Conservation (phyloP, 2,329 filamentous ascomycete genomes). For the Tolypocladium ovalisporum region DNA sequence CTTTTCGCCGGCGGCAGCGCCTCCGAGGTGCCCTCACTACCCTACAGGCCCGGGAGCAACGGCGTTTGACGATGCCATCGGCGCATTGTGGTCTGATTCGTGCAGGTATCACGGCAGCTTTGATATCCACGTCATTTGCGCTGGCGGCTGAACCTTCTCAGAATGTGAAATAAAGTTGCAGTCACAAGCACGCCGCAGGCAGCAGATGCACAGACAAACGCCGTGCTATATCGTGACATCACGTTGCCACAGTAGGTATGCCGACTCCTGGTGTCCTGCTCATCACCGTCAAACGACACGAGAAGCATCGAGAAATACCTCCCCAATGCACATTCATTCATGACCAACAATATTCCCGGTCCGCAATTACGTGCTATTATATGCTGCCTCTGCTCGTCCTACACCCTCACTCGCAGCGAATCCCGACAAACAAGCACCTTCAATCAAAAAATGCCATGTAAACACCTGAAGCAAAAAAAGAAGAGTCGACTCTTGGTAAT, state of each 20-base stretch:
- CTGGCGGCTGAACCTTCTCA: neutral
- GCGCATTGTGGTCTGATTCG: neutral
- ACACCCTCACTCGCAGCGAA: neutral
- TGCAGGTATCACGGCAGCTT: neutral
- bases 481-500: conserved; percentile 6
- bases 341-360: neutral
- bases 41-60: neutral
- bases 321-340: neutral
- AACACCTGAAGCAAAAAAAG: conserved; percentile 6
- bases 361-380: neutral
- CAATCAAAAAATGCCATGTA: conserved; percentile 1
- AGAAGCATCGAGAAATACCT: neutral
- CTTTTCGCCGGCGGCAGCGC: neutral
- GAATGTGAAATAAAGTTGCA: neutral
- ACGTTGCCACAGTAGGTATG: neutral
- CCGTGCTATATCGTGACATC: neutral
- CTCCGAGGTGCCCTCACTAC: neutral
- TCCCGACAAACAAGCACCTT: neutral
- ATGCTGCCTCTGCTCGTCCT: neutral
- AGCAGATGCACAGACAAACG: neutral
- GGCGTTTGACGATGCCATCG: neutral
- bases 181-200: neutral
- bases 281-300: neutral
- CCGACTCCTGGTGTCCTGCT: neutral
- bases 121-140: too few species aligned